A percentile compares a stretch with the other conserved stretches of the same genome.
phyloP scores from a whole-genome alignment of 192 early-diverging fungal species.

The Kappamyces sp. region DNA sequence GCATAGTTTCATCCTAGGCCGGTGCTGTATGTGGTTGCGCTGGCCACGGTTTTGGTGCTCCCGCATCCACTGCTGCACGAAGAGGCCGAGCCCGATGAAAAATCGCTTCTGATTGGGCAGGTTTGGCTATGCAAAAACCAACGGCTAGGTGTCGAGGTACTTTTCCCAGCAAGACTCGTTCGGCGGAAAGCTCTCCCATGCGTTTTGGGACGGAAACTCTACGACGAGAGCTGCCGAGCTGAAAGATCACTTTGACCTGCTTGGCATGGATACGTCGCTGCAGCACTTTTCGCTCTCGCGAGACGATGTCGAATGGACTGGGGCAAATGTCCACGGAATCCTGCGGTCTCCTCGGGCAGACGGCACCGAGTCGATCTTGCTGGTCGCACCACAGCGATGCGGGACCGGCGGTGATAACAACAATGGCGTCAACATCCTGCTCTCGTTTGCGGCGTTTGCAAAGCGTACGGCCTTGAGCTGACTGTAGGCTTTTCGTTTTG shows the following conservation, averaged over 20 bases:
- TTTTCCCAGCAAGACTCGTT: slow-evolving; percentile 11
- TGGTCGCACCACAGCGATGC: slow-evolving; percentile 76
- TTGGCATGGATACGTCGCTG: slow-evolving; percentile 3
- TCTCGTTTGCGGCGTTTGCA: slow-evolving; percentile 38
- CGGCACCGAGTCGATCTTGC: slow-evolving; percentile 79
- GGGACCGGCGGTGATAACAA: slow-evolving; percentile 44
- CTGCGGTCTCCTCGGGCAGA: slow-evolving; percentile 75
- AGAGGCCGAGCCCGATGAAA: slow-evolving; percentile 30
- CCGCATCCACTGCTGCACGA: slow-evolving; percentile 26
- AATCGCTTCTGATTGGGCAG: slow-evolving; percentile 43
- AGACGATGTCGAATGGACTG: slow-evolving; percentile 30
- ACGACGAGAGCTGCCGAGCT: slow-evolving; percentile 6
- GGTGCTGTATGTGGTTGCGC: slow-evolving; percentile 27
- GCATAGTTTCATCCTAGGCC: background rate
- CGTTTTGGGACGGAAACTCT: slow-evolving; percentile 2
- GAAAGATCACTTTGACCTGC: slow-evolving; percentile 3
- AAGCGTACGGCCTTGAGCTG: slow-evolving; percentile 23
- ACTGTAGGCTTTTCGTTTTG: slow-evolving; percentile 60
- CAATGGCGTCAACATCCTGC: slow-evolving; percentile 32
- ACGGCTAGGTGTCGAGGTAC: background rate
- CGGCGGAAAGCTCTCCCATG: slow-evolving; percentile 2
- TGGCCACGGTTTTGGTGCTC: slow-evolving; percentile 23
- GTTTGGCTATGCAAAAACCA: slow-evolving; percentile 8
- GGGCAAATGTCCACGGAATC: slow-evolving; percentile 76
- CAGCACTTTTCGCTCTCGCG: slow-evolving; percentile 4